These are phyloP conservation scores for Gossypium turneri DNA, from an alignment of 345 rosid species.

Conservation along the genomic window DNA sequence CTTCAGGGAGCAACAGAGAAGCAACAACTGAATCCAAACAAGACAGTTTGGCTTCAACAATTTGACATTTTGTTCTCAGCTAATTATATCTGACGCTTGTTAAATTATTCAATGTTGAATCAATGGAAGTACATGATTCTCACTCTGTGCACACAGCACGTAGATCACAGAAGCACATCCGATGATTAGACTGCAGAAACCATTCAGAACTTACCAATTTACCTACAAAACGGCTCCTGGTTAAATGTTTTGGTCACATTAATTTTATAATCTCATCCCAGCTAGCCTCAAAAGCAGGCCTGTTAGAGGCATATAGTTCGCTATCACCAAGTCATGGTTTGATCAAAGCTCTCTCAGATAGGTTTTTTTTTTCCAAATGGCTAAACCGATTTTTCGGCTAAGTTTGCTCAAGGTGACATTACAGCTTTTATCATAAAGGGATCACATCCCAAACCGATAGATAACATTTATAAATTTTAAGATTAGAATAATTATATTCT, in stretches of 20 bases:
- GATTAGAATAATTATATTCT: neutral
- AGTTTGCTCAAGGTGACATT: neutral
- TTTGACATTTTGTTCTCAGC: neutral
- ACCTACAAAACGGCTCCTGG: neutral
- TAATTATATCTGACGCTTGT: neutral
- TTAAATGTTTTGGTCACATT: neutral
- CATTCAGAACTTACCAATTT: neutral
- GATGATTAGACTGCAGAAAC: neutral
- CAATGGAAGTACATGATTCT: neutral
- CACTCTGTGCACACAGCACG: neutral
- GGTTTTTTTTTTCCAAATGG: neutral
- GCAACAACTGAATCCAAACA: neutral
- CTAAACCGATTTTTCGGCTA: neutral
- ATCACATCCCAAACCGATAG: neutral
- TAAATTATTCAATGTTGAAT: neutral
- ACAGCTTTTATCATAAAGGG: neutral
- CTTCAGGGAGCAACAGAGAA: neutral
- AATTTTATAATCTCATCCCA: neutral
- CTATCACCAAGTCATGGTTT: neutral
- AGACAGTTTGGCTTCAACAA: neutral
- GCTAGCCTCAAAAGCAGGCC: neutral
- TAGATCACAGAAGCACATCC: neutral
- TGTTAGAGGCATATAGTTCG: neutral
- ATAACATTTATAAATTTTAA: neutral
- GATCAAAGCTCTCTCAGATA: neutral